Percentiles rank a stretch among this genome's conserved stretches.
Conservation (phyloP, 768 basidiomycete genomes). For the Rhodotorula taiwanensis region DNA sequence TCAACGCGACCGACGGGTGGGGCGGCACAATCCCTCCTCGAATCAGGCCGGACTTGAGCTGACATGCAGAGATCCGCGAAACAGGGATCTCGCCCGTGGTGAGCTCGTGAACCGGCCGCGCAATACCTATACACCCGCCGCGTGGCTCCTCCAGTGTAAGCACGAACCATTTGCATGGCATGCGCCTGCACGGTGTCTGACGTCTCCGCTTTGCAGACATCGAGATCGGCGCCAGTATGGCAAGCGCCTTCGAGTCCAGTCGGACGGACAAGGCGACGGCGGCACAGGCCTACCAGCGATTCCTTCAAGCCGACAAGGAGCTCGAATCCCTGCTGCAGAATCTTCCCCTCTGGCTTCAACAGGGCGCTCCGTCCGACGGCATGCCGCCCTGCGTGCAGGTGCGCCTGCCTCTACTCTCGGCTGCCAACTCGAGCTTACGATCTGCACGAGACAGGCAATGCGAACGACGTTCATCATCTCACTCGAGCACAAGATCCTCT, state of each 20-base stretch:
- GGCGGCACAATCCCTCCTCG: background rate
- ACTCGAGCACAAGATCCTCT: conserved; percentile 31
- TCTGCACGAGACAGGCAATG: background rate
- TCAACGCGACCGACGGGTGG: conserved; percentile 31
- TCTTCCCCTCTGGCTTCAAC: conserved; percentile 18
- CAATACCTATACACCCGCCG: conserved; percentile 17
- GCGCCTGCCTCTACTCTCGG: background rate
- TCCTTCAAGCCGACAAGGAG: conserved; percentile 29
- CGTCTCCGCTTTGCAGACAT: conserved; percentile 6
- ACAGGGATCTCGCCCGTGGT: conserved; percentile 20
- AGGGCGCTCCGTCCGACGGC: background rate
- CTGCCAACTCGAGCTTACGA: too few relatives aligned
- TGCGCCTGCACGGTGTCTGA: background rate
- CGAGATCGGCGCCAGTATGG: conserved; percentile 28
- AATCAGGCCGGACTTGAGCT: too few relatives aligned
- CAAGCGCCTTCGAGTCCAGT: conserved; percentile 19
- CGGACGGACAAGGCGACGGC: conserved; percentile 13
- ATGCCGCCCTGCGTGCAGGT: conserved; percentile 8
- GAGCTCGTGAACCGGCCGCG: conserved; percentile 10
- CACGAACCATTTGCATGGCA: background rate
- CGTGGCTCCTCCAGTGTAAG: conserved; percentile 29
- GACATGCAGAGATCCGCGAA: too few relatives aligned
- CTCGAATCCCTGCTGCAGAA: conserved; percentile 19
- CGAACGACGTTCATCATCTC: conserved; percentile 31
- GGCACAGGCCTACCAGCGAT: conserved; percentile 18